These are phyloP conservation scores for Fusarium sp. DNA, from an alignment of 2,329 filamentous ascomycete species.

Conservation along the genomic window DNA sequence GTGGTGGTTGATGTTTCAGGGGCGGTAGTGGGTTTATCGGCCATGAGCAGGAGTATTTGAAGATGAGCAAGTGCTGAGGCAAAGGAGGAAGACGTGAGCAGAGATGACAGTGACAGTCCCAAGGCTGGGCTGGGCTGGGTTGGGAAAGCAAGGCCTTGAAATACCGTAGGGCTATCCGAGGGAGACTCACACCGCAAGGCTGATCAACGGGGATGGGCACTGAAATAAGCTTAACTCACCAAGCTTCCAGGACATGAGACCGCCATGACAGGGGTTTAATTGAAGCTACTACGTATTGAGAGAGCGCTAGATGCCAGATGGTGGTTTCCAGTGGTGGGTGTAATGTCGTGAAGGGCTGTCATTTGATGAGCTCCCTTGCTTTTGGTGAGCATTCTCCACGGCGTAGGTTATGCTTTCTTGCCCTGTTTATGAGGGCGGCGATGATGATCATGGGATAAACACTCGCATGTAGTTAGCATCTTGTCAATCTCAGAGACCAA, in stretches of 20 bases:
- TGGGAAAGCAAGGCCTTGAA: conserved; percentile 8
- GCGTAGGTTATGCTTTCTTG: not conserved
- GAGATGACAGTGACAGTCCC: not conserved
- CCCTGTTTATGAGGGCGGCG: not conserved
- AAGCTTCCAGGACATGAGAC: conserved; percentile 6
- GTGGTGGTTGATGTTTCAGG: not conserved
- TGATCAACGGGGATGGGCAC: conserved; percentile 1
- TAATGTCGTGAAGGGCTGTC: not conserved
- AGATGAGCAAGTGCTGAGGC: not conserved
- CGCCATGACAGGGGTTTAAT: conserved; percentile 11
- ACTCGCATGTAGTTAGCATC: not conserved
- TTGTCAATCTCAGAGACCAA: not conserved
- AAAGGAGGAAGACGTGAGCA: not conserved
- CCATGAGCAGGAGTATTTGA: not conserved
- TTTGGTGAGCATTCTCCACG: not conserved
- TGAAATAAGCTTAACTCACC: conserved; percentile 19
- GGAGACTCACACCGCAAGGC: not conserved
- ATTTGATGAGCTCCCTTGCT: not conserved
- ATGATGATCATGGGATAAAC: not conserved
- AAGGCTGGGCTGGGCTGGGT: not conserved
- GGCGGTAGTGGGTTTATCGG: conserved; percentile 5
- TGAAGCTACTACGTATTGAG: conserved; percentile 3
- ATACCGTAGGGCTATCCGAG: conserved; percentile 15
- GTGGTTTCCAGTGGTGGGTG: not conserved
- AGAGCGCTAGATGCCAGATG: not conserved